Percentiles rank a stretch among this genome's conserved stretches.
phyloP scores from a whole-genome alignment of 2,329 filamentous ascomycete species.

The Fusarium humuli region DNA sequence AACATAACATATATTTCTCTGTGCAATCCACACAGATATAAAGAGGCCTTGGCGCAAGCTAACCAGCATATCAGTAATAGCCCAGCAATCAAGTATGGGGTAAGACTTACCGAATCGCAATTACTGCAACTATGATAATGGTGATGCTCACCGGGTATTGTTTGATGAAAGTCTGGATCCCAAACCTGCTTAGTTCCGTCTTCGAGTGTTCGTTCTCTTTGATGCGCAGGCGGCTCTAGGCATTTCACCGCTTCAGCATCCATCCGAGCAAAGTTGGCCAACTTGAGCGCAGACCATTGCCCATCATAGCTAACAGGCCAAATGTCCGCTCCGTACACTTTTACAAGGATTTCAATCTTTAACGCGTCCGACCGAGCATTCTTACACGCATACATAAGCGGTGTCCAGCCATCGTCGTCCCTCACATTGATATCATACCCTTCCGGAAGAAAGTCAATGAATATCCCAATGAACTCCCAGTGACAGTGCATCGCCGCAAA shows the following conservation, averaged over 20 bases:
- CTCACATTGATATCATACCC: not conserved
- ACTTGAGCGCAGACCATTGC: not conserved
- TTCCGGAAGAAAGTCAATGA: not conserved
- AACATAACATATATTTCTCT: not conserved
- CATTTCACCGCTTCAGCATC: not conserved
- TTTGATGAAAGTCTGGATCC: not conserved
- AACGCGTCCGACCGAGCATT: not conserved
- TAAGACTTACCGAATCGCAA: not conserved
- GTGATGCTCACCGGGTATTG: not conserved
- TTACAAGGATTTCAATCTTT: not conserved
- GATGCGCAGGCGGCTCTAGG: not conserved
- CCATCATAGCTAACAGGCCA: not conserved
- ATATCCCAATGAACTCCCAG: not conserved
- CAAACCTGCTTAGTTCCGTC: not conserved
- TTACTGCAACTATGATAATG: not conserved
- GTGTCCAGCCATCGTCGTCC: not conserved
- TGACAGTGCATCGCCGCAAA: not conserved
- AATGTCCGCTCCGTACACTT: not conserved
- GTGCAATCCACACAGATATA: not conserved
- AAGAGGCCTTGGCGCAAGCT: not conserved
- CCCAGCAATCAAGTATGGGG: fast-evolving
- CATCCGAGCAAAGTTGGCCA: not conserved
- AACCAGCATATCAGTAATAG: fast-evolving
- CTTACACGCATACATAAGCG: not conserved
- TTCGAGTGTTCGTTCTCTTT: not conserved